Base-by-base conservation (phyloP, 495 filamentous ascomycete species). In the Penicillium tannophilum region DNA sequence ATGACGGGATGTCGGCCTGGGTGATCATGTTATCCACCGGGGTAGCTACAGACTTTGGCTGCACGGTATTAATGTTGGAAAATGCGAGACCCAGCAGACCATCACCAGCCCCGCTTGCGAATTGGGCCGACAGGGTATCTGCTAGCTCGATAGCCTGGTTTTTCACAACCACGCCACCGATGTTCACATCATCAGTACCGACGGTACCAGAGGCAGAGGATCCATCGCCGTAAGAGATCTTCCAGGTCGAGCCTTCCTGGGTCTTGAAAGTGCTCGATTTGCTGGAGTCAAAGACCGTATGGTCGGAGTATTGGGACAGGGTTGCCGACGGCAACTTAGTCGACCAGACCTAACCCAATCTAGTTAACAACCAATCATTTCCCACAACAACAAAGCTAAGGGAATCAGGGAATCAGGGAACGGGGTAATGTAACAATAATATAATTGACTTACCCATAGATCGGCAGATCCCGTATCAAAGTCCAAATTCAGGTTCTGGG, bases 391-490 rank as follows among this genome's bases (percentile, higher is more conserved):
- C 20, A 9, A 24, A 51, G 26, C 48, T 19, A 33, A 30, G 48
- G 28, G 16, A 30, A 30, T 3, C 23, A 51, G 24, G 12, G 30
- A 35, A 16, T 7, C 3, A 49, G 8, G 1, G 11, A 35, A 35
- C n/a, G 19, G 11, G 16, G 31, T 2, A 36, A 36, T 36, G 33
- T 51, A 24, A 28, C 19, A 45, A 26, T 8, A 30, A 30, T 31
- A 8, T 41, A 49, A 43, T 24, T 23, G 19, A 64, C 80, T 58
- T 79, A 93, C 88, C 90, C 88, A 93, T 41, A 91, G 78, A 79
- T 92, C 89, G 7, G 86, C 79, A 45, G 87, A 90, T 11, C 88
- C 90, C 30, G 89, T 91, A 71, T 93, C 89, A 62, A 92, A 90
- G 66, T 91, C 86, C 48, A 92, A 66, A 49, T 75, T 81, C 55